A percentile compares a stretch with the other conserved stretches of the same genome.
These are phyloP conservation scores for Spatholobus suberectus DNA, from an alignment of 306 rosid genomes.

Conservation along the genomic window DNA sequence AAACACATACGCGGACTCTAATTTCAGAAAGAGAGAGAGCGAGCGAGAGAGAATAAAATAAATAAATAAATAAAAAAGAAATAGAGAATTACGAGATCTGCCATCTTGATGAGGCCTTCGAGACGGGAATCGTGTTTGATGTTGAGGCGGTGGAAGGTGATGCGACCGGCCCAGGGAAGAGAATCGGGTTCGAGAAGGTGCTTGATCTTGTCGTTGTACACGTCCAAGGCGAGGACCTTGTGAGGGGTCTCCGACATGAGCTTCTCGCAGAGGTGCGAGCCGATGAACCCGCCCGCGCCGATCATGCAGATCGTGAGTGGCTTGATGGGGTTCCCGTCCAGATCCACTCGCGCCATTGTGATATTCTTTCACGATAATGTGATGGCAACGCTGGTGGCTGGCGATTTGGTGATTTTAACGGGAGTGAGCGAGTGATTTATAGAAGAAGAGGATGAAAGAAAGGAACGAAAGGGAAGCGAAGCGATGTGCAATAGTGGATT, in stretches of 20 bases:
- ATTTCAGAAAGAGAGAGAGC: not conserved
- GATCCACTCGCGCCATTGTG: constrained; percentile 67
- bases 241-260: constrained; percentile 81
- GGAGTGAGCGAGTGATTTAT: not conserved
- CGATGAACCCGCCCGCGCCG: constrained; percentile 99
- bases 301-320: constrained; percentile 93
- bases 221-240: constrained; percentile 84
- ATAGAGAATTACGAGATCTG: constrained; percentile 77
- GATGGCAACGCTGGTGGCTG: not conserved
- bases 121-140: constrained; percentile 92
- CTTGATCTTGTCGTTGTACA: constrained; percentile 92
- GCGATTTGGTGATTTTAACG: not conserved
- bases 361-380: not conserved
- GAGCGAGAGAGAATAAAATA: no score
- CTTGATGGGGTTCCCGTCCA: constrained; percentile 79
- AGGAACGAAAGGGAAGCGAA: not conserved
- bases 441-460: not conserved
- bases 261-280: constrained; percentile 97
- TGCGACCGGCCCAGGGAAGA: constrained; percentile 76
- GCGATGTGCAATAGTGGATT: not conserved
- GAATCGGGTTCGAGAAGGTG: constrained; percentile 85
- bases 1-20: no score
- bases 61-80: not conserved
- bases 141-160: constrained; percentile 94
- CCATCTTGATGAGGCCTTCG: constrained; percentile 91